These are phyloP conservation scores for Chamaecrista fasciculata DNA, from an alignment of 306 rosid species.

Conservation along the genomic window DNA sequence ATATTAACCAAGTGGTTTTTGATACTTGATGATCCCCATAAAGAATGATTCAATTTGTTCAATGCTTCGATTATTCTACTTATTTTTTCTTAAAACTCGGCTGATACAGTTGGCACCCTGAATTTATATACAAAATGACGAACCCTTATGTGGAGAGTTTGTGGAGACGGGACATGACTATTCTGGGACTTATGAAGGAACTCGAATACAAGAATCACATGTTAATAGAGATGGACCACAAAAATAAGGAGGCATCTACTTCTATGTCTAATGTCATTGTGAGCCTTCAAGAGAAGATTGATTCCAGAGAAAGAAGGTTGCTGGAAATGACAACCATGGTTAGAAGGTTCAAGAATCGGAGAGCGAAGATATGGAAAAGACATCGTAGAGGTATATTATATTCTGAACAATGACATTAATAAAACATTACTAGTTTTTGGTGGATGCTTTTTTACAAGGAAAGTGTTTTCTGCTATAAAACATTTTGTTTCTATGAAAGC, in stretches of 20 bases:
- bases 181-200: constrained; percentile 26
- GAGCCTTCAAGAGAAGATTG: constrained; percentile 14
- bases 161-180: constrained; percentile 7
- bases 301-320: constrained; percentile 14
- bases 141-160: constrained; percentile 22
- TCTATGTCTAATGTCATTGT: neutral
- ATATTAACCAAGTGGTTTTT: too few species aligned
- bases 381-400: constrained; percentile 15
- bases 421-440: too few species aligned
- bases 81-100: neutral
- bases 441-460: constrained; percentile 15
- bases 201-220: constrained; percentile 17
- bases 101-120: constrained; percentile 14
- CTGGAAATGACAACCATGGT: constrained; percentile 16
- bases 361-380: neutral
- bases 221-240: constrained; percentile 31
- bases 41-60: neutral
- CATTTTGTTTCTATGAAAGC: neutral
- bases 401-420: neutral
- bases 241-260: neutral
- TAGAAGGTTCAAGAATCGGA: constrained; percentile 19
- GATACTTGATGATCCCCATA: too few species aligned
- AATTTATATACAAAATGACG: constrained; percentile 25
- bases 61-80: neutral
- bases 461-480: neutral